Percentiles rank a stretch among this genome's conserved stretches.
phyloP scores from a whole-genome alignment of 257 asterid genomes.

The Coffea canephora region DNA sequence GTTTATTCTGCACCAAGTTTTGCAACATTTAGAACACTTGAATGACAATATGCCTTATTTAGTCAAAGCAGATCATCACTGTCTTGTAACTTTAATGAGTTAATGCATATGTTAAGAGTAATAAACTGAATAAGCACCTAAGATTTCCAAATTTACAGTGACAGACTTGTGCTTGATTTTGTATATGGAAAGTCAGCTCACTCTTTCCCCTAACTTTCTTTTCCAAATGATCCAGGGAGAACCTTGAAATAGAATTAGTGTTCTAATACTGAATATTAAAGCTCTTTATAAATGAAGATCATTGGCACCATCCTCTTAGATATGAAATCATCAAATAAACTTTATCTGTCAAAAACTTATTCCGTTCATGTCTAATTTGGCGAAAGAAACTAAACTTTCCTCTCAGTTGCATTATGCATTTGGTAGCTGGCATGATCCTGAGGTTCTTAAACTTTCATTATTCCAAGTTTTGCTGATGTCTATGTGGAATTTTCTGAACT shows the following conservation, averaged over 20 bases:
- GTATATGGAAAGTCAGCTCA: not conserved
- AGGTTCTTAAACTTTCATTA: not conserved
- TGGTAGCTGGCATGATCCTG: not conserved
- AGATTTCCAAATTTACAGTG: not conserved
- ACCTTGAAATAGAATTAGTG: not conserved
- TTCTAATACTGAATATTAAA: not conserved
- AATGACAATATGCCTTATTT: not conserved
- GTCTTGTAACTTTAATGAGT: not conserved
- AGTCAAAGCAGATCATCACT: not conserved
- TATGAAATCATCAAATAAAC: no score
- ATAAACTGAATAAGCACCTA: not conserved
- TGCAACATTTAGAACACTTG: not conserved
- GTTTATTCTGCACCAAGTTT: not conserved
- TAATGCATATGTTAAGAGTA: not conserved
- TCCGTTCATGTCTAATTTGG: no score
- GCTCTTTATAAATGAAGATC: not conserved
- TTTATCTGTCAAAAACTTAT: not conserved
- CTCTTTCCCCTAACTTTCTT: not conserved
- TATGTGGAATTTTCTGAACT: slow-evolving; percentile 1
- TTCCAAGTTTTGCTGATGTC: not conserved
- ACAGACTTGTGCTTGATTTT: not conserved
- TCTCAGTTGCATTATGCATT: not conserved
- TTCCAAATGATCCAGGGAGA: not conserved
- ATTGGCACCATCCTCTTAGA: not conserved
- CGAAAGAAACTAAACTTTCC: not conserved